These are phyloP conservation scores for Ramularia endophylla DNA, from an alignment of 2,329 filamentous ascomycete species.

Conservation along the genomic window DNA sequence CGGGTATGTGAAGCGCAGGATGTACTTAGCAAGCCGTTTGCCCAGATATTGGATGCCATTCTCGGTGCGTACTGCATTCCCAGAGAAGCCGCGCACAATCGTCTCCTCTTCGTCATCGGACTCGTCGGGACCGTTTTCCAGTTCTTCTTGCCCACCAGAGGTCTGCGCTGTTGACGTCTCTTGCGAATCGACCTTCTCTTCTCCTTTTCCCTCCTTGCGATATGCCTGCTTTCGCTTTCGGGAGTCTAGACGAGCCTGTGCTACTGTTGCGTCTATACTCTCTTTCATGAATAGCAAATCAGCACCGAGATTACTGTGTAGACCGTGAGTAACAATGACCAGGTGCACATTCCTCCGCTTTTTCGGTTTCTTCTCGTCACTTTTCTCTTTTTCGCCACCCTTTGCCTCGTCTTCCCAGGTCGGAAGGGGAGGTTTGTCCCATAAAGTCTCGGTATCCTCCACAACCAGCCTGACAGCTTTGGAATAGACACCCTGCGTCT, in stretches of 20 bases:
- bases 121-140: constrained; percentile 35
- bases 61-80: constrained; percentile 87
- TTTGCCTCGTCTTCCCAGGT: constrained; percentile 45
- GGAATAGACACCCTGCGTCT: constrained; percentile 75
- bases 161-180: constrained; percentile 40
- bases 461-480: constrained; percentile 70
- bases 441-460: constrained; percentile 82
- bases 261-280: constrained; percentile 81
- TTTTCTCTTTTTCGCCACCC: constrained; percentile 7
- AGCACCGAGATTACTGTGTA: constrained; percentile 91
- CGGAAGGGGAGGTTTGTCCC: constrained; percentile 86
- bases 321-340: constrained; percentile 85
- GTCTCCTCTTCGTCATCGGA: constrained; percentile 75
- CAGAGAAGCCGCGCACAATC: constrained; percentile 81
- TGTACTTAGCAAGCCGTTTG: constrained; percentile 86
- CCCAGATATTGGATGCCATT: constrained; percentile 95
- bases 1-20: constrained; percentile 84
- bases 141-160: constrained; percentile 46
- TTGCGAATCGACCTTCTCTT: constrained; percentile 9
- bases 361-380: constrained; percentile 30
- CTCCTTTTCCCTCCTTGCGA: constrained; percentile 26
- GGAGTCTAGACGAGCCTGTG: constrained; percentile 65
- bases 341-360: constrained; percentile 79
- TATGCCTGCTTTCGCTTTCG: constrained; percentile 49
- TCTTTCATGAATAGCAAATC: constrained; percentile 98